Evolutionary conservation across 2,329 filamentous ascomycete species (phyloP).

Genomic region (Pseudocercospora eumusae): DNA sequence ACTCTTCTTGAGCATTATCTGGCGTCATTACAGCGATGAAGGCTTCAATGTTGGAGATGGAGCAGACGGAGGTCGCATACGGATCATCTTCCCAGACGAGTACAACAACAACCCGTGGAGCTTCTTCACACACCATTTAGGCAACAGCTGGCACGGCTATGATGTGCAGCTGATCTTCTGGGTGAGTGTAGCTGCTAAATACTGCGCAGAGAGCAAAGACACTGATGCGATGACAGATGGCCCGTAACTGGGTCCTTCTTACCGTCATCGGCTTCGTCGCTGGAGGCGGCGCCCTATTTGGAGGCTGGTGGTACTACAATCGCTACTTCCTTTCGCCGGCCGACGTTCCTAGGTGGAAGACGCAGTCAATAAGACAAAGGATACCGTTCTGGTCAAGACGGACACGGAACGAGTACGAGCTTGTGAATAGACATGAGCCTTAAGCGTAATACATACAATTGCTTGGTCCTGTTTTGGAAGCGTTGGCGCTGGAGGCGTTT

Average conservation of each 20-base stretch:
- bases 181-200: constrained; percentile 43
- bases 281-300: constrained; percentile 50
- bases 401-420: constrained; percentile 36
- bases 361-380: constrained; percentile 26
- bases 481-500: constrained; percentile 24
- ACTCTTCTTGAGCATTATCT: constrained; percentile 72
- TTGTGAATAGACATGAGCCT: constrained; percentile 36
- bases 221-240: constrained; percentile 36
- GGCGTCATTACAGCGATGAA: constrained; percentile 69
- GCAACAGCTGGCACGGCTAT: constrained; percentile 66
- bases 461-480: constrained; percentile 17
- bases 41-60: constrained; percentile 47
- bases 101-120: constrained; percentile 69
- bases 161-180: constrained; percentile 67
- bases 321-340: constrained; percentile 41
- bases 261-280: constrained; percentile 55
- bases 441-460: constrained; percentile 11
- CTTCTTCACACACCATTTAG: constrained; percentile 68
- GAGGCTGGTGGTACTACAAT: constrained; percentile 55
- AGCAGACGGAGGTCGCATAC: constrained; percentile 54
- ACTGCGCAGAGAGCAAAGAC: neutral
- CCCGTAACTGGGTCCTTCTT: constrained; percentile 58
- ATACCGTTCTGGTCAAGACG: constrained; percentile 37
- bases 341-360: constrained; percentile 33
- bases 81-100: constrained; percentile 69